Percentiles rank a stretch among this genome's conserved stretches.
Conservation (phyloP, 2,329 filamentous ascomycete species). For the Colletotrichum kahawae region DNA sequence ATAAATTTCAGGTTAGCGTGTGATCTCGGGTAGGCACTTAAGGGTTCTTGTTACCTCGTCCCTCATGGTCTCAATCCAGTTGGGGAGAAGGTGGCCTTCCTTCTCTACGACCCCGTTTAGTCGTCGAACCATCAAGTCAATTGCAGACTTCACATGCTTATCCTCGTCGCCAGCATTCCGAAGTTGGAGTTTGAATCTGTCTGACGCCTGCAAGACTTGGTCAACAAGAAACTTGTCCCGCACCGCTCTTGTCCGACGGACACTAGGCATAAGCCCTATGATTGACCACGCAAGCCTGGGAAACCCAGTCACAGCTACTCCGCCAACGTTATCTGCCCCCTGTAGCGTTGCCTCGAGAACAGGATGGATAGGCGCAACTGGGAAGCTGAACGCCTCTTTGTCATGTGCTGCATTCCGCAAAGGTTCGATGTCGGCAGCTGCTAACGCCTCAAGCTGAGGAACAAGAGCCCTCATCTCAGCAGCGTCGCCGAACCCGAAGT, state of each 20-base stretch:
- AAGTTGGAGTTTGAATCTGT: not conserved
- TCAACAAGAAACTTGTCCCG: not conserved
- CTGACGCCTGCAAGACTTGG: not conserved
- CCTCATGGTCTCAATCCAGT: not conserved
- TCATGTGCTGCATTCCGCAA: not conserved
- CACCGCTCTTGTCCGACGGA: not conserved
- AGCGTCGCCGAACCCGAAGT: conserved; percentile 29
- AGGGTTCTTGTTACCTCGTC: not conserved
- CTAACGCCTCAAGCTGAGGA: not conserved
- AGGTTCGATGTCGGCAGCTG: not conserved
- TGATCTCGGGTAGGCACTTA: not conserved
- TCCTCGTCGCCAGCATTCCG: not conserved
- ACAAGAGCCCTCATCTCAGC: not conserved
- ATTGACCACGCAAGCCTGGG: not conserved
- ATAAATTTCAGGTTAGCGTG: not conserved
- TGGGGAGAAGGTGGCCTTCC: not conserved
- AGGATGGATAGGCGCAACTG: not conserved
- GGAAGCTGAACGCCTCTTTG: not conserved
- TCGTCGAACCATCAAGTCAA: conserved; percentile 37
- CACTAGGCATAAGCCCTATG: not conserved
- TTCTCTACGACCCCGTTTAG: conserved; percentile 26
- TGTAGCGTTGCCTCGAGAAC: not conserved
- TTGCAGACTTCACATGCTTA: conserved; percentile 17
- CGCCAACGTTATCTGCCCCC: not conserved
- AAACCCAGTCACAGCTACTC: not conserved